Conservation (phyloP, 805 yeast species). For the Yamadazyma ubonensis region DNA sequence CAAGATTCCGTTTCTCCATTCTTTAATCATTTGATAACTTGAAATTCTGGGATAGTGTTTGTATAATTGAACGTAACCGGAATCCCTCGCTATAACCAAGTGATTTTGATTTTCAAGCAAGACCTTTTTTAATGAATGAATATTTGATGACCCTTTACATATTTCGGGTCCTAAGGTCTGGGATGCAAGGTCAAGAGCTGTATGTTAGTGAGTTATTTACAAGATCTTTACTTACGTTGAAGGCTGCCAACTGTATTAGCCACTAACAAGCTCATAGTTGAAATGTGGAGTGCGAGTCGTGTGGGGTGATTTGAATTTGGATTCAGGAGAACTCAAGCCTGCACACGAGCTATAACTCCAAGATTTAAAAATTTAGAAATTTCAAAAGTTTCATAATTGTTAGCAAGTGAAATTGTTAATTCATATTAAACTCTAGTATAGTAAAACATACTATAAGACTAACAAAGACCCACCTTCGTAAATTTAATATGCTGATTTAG, state of each 20-base stretch:
- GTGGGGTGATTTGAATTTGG: conserved; percentile 3
- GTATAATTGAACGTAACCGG: conserved; percentile 32
- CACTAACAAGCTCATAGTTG: conserved; percentile 6
- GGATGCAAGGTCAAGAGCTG: conserved; percentile 5
- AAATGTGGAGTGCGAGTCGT: conserved; percentile 6
- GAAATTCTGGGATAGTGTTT: conserved; percentile 13
- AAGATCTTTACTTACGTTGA: conserved; percentile 10
- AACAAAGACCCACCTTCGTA: no score
- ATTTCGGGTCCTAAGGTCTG: conserved; percentile 4
- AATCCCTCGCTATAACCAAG: conserved; percentile 24
- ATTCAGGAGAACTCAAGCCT: no score
- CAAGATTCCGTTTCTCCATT: conserved; percentile 30
- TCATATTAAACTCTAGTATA: no score
- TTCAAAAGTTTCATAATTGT: neutral
- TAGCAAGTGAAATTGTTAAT: no score
- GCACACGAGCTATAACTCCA: no score
- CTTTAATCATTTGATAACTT: conserved; percentile 23
- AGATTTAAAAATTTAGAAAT: no score
- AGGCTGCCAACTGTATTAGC: conserved; percentile 6
- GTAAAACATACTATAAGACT: no score
- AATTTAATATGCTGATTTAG: no score
- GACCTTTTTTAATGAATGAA: conserved; percentile 12
- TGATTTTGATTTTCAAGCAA: conserved; percentile 15
- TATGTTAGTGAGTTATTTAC: neutral
- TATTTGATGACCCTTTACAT: conserved; percentile 2